These are phyloP conservation scores for Fusarium verrucosum DNA, from an alignment of 2,329 filamentous ascomycete genomes.

Conservation along the genomic window DNA sequence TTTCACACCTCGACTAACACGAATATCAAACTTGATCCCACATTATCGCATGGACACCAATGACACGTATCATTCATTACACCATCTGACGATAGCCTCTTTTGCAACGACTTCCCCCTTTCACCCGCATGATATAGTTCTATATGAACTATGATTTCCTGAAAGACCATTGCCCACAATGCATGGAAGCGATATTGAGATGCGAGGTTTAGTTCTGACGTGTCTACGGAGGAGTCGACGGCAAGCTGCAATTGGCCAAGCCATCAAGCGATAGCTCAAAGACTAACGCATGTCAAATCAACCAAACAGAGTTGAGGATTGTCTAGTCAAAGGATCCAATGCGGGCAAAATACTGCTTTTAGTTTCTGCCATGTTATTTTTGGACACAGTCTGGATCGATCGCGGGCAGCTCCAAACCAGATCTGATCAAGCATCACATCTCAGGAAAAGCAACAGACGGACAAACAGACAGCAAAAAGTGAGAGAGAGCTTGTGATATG, in stretches of 20 bases:
- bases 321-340: neutral
- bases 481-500: neutral
- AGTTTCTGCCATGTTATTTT: conserved; percentile 20
- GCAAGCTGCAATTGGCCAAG: conserved; percentile 19
- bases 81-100: neutral
- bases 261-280: conserved; percentile 2
- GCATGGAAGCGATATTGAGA: conserved; percentile 33
- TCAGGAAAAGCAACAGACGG: conserved; percentile 9
- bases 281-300: conserved; percentile 6
- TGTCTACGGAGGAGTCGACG: conserved; percentile 24
- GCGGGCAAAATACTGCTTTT: neutral
- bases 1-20: neutral
- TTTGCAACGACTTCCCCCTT: conserved; percentile 3
- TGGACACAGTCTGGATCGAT: conserved; percentile 32
- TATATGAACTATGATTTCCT: conserved; percentile 2
- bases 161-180: neutral
- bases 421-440: conserved; percentile 17
- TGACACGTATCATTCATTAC: neutral
- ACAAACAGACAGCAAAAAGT: neutral
- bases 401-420: conserved; percentile 7
- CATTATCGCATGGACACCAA: neutral
- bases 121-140: conserved; percentile 12
- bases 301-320: conserved; percentile 5
- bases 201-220: conserved; percentile 31
- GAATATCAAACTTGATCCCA: neutral